These are phyloP conservation scores for Aplosporella prunicola DNA, from an alignment of 2,329 filamentous ascomycete species.

Conservation along the genomic window DNA sequence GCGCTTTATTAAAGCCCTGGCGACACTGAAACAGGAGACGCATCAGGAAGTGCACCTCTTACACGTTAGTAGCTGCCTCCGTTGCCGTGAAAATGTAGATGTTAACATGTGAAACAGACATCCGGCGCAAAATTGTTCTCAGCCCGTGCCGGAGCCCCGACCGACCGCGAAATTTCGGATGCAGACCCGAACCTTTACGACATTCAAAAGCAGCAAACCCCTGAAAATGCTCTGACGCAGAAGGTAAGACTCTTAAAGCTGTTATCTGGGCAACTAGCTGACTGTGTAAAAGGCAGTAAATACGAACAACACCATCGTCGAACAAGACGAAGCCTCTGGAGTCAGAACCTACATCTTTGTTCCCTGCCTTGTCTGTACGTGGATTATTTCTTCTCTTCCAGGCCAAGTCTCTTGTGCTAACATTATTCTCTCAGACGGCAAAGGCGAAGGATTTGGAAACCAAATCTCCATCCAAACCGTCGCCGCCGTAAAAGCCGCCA, in stretches of 20 bases:
- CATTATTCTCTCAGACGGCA: conserved; percentile 27
- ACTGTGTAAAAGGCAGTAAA: conserved; percentile 28
- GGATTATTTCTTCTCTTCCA: too few species aligned
- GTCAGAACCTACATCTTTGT: conserved; percentile 45
- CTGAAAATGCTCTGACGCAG: conserved; percentile 17
- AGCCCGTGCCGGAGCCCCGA: conserved; percentile 36
- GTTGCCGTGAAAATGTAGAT: too few species aligned
- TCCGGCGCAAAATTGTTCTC: conserved; percentile 46
- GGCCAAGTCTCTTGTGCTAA: too few species aligned
- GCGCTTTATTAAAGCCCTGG: conserved; percentile 39
- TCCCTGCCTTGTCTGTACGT: conserved; percentile 43
- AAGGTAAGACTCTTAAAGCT: conserved; percentile 15
- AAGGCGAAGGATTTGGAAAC: conserved; percentile 43
- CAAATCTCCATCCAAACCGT: conserved; percentile 43
- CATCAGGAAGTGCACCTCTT: conserved; percentile 40
- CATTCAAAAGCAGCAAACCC: conserved; percentile 32
- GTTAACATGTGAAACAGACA: conserved; percentile 27
- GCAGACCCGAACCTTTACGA: conserved; percentile 35
- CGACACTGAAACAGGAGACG: conserved; percentile 33
- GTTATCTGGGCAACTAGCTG: conserved; percentile 4
- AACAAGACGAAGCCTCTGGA: conserved; percentile 32
- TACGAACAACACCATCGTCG: conserved; percentile 37
- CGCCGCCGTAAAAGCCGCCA: conserved; percentile 40
- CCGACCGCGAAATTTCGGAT: conserved; percentile 34
- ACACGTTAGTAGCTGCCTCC: too few species aligned